Conservation (phyloP, 108 stramenopile species). For the Skeletonema menzelii region DNA sequence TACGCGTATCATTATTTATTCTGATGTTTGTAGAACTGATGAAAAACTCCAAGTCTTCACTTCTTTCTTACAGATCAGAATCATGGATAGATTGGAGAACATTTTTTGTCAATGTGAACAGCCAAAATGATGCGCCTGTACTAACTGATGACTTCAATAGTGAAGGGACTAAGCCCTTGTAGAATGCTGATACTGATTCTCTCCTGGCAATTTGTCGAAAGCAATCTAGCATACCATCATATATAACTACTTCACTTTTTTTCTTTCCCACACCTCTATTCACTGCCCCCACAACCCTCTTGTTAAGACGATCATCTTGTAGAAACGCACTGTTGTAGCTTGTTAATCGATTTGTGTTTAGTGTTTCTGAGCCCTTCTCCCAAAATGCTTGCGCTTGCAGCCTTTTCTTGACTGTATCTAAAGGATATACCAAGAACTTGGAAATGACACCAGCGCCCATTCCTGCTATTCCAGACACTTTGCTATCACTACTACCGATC, state of each 20-base stretch:
- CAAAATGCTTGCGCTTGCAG: slow-evolving; percentile 88
- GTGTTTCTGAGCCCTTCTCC: slow-evolving; percentile 2
- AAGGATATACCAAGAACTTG: slow-evolving; percentile 91
- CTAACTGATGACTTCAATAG: slow-evolving; percentile 58
- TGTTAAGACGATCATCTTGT: slow-evolving; percentile 1
- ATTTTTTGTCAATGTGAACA: slow-evolving; percentile 53
- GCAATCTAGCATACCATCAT: slow-evolving; percentile 79
- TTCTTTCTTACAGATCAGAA: not conserved
- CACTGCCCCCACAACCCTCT: slow-evolving; percentile 12
- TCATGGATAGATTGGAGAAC: slow-evolving; percentile 39
- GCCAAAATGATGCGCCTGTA: slow-evolving; percentile 61
- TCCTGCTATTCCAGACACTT: slow-evolving; percentile 67
- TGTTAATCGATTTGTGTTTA: not conserved
- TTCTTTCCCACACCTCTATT: slow-evolving; percentile 11
- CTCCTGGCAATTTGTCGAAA: slow-evolving; percentile 50
- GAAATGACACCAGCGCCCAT: slow-evolving; percentile 81
- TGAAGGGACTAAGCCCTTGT: slow-evolving; percentile 72
- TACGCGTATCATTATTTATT: not conserved
- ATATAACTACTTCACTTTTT: slow-evolving; percentile 19
- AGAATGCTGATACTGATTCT: slow-evolving; percentile 72
- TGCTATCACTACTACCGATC: slow-evolving; percentile 37
- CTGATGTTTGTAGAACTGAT: not conserved
- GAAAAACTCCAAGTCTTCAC: not conserved
- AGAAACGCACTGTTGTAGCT: not conserved
- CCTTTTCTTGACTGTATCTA: slow-evolving; percentile 95